Conservation (phyloP, 192 early-diverging fungal genomes). For the Coemansia sp. region DNA sequence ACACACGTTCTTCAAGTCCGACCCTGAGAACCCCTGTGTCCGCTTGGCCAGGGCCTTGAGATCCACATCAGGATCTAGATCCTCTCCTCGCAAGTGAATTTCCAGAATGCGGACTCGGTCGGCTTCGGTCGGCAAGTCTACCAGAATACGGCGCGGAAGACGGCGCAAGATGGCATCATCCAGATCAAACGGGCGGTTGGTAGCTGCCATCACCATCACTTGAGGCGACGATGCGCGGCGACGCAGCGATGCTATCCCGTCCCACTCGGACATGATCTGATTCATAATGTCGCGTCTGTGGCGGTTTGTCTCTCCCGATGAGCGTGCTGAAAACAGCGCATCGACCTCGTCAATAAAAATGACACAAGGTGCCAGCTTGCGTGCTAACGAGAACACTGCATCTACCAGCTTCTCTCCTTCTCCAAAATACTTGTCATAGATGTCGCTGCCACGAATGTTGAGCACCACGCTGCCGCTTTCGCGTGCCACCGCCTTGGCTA, state of each 20-base stretch:
- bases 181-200: constrained; percentile 94
- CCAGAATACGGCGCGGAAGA: constrained; percentile 85
- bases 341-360: constrained; percentile 98
- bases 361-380: constrained; percentile 90
- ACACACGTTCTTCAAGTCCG: constrained; percentile 93
- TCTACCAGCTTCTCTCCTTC: constrained; percentile 96
- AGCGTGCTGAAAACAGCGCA: constrained; percentile 76
- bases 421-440: constrained; percentile 88
- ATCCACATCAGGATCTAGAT: constrained; percentile 59
- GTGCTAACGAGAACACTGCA: constrained; percentile 88
- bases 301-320: constrained; percentile 55
- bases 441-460: constrained; percentile 72
- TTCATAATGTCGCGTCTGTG: constrained; percentile 81
- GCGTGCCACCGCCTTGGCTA: constrained; percentile 83
- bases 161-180: constrained; percentile 94
- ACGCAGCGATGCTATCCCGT: constrained; percentile 75
- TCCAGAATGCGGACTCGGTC: constrained; percentile 73
- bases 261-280: constrained; percentile 98
- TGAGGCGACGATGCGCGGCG: constrained; percentile 30
- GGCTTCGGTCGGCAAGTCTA: constrained; percentile 80
- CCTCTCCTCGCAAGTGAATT: constrained; percentile 77
- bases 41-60: constrained; percentile 64
- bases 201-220: constrained; percentile 87
- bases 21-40: constrained; percentile 84
- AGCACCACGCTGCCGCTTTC: constrained; percentile 75